Percentiles rank a stretch among this genome's conserved stretches.
phyloP scores from a whole-genome alignment of 2,329 filamentous ascomycete species.

The Colletotrichum spinosum region DNA sequence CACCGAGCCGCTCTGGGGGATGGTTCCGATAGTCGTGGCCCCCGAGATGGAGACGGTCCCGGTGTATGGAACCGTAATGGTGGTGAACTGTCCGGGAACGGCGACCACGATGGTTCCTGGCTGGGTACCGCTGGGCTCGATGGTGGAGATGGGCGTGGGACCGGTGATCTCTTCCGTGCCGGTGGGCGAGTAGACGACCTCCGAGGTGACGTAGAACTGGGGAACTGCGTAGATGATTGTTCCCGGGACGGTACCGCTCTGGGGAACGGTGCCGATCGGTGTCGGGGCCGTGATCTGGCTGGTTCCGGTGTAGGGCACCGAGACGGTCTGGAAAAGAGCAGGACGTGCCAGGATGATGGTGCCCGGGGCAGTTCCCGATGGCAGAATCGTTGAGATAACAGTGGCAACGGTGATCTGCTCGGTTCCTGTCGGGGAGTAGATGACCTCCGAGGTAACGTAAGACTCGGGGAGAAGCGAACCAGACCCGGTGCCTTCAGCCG shows the following conservation, averaged over 20 bases:
- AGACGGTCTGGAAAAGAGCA: conserved; percentile 17
- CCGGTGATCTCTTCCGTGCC: background rate
- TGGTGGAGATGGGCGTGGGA: conserved; percentile 1
- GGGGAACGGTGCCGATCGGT: conserved; percentile 3
- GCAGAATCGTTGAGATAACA: conserved; percentile 17
- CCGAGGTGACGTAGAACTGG: background rate
- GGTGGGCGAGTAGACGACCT: background rate
- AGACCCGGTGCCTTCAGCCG: background rate
- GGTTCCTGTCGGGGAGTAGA: conserved; percentile 25
- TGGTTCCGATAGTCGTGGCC: background rate
- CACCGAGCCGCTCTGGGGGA: background rate
- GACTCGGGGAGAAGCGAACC: background rate
- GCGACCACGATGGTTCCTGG: conserved; percentile 12
- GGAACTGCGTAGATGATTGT: conserved; percentile 15
- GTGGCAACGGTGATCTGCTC: conserved; percentile 4
- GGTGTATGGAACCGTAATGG: background rate
- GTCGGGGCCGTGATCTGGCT: conserved; percentile 10
- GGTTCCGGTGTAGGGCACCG: conserved; percentile 5
- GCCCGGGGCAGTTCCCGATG: conserved; percentile 18
- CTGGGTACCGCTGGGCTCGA: background rate
- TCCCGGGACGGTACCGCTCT: conserved; percentile 12
- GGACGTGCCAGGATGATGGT: conserved; percentile 23
- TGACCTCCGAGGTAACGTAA: conserved; percentile 21
- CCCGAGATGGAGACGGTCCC: background rate
- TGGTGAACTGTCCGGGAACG: background rate